A percentile compares a stretch with the other conserved stretches of the same genome.
phyloP scores from a whole-genome alignment of 345 rosid species.

The Hevea brasiliensis region DNA sequence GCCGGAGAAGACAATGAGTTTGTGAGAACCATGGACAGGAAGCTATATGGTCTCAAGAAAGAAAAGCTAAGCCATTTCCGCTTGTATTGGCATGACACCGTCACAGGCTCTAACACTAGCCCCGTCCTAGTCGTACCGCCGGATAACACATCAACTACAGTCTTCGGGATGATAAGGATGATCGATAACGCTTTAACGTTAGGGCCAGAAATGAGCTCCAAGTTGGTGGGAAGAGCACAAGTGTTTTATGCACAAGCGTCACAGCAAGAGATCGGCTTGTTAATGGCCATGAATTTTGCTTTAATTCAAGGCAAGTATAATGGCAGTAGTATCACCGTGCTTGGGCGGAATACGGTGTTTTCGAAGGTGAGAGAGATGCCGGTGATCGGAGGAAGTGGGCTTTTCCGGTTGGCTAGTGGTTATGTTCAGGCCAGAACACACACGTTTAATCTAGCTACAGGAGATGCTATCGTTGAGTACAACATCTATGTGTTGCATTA shows the following conservation, averaged over 20 bases:
- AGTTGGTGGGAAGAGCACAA: constrained; percentile 67
- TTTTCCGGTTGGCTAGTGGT: too few relatives aligned
- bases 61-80: constrained; percentile 47
- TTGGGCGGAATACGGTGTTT: constrained; percentile 4
- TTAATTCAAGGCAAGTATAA: constrained; percentile 67
- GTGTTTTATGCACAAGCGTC: constrained; percentile 63
- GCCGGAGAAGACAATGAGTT: constrained; percentile 27
- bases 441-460: background rate
- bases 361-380: too few relatives aligned
- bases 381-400: too few relatives aligned
- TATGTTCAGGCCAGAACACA: too few relatives aligned
- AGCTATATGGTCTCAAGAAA: constrained; percentile 18
- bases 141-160: constrained; percentile 24
- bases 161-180: constrained; percentile 54
- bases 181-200: constrained; percentile 70
- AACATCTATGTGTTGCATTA: too few relatives aligned
- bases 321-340: constrained; percentile 59
- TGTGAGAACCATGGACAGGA: constrained; percentile 30
- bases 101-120: constrained; percentile 40
- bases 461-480: constrained; percentile 7
- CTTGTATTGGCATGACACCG: constrained; percentile 55
- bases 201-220: constrained; percentile 53
- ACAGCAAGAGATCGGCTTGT: constrained; percentile 52
- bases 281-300: constrained; percentile 71
- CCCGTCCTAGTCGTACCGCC: constrained; percentile 28